phyloP scores from a whole-genome alignment of 2,329 filamentous ascomycete genomes.

The Aspergillus sp. region DNA sequence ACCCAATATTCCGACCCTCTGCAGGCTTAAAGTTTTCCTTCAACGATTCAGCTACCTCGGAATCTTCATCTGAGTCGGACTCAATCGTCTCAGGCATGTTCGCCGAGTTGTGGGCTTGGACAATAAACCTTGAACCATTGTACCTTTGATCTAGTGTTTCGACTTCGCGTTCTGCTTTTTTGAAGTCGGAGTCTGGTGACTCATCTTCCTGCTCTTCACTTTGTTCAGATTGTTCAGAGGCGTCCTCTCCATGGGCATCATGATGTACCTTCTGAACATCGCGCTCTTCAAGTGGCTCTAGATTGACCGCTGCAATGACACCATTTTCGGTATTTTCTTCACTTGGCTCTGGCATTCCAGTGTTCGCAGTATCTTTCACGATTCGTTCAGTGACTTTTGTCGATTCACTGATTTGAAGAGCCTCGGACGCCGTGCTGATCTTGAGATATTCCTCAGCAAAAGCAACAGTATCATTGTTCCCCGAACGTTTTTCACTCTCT shows the following conservation, averaged over 20 bases:
- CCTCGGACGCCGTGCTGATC: too few relatives aligned
- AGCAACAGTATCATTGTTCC: too few relatives aligned
- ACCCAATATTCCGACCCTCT: neutral
- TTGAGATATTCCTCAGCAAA: too few relatives aligned
- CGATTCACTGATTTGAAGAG: too few relatives aligned
- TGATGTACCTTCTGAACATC: neutral
- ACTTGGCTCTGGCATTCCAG: too few relatives aligned
- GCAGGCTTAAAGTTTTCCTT: neutral
- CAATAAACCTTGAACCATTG: too few relatives aligned
- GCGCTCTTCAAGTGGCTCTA: neutral
- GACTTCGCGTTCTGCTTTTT: slow-evolving; percentile 27
- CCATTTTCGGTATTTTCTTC: neutral
- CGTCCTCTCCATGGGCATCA: neutral
- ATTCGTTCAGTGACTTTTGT: too few relatives aligned
- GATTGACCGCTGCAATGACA: neutral
- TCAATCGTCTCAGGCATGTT: neutral
- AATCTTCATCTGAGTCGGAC: slow-evolving; percentile 3
- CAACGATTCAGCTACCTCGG: neutral
- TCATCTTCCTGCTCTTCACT: neutral
- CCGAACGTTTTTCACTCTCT: too few relatives aligned
- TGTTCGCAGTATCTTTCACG: neutral
- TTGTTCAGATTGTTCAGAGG: slow-evolving; percentile 1
- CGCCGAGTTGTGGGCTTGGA: too few relatives aligned
- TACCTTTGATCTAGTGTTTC: neutral
- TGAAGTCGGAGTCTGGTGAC: slow-evolving; percentile 6